phyloP scores from a whole-genome alignment of 257 asterid species.

The Ehretia macrophylla region DNA sequence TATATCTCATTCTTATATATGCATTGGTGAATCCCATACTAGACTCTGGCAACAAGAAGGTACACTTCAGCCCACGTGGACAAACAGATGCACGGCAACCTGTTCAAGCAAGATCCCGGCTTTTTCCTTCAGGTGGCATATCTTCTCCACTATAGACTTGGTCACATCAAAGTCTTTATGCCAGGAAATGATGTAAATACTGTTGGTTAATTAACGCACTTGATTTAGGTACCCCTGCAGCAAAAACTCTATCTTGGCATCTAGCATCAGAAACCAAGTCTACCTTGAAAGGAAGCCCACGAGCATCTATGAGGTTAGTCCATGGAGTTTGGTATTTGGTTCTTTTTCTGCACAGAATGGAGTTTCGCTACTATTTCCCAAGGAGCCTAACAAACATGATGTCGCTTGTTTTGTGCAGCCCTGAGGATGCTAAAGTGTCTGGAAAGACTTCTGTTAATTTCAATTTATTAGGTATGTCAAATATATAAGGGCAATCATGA shows the following conservation, averaged over 20 bases:
- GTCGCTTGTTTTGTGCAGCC: conserved; percentile 39
- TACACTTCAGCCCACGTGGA: conserved; percentile 67
- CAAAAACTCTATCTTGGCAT: conserved; percentile 97
- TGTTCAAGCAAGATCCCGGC: conserved; percentile 47
- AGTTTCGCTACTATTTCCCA: not conserved
- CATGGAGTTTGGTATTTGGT: conserved; percentile 11
- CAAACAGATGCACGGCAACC: conserved; percentile 58
- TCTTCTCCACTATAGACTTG: not conserved
- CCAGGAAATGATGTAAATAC: not conserved
- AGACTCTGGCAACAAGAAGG: conserved; percentile 84
- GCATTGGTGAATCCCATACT: conserved; percentile 19
- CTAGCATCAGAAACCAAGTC: conserved; percentile 92
- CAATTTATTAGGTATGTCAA: conserved; percentile 45
- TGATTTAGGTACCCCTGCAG: conserved; percentile 60
- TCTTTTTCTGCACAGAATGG: not conserved
- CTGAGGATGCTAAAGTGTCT: conserved; percentile 46
- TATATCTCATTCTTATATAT: conserved; percentile 15
- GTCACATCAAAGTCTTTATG: not conserved
- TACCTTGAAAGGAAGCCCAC: conserved; percentile 64
- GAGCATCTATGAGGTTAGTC: conserved; percentile 56
- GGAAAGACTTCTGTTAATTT: conserved; percentile 39
- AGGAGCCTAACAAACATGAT: conserved; percentile 3
- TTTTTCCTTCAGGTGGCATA: conserved; percentile 59
- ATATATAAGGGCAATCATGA: conserved; percentile 3
- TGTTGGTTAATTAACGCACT: conserved; percentile 5